Conservation (phyloP, 176 grass and related monocot genomes). For the Musa schizocarpa region DNA sequence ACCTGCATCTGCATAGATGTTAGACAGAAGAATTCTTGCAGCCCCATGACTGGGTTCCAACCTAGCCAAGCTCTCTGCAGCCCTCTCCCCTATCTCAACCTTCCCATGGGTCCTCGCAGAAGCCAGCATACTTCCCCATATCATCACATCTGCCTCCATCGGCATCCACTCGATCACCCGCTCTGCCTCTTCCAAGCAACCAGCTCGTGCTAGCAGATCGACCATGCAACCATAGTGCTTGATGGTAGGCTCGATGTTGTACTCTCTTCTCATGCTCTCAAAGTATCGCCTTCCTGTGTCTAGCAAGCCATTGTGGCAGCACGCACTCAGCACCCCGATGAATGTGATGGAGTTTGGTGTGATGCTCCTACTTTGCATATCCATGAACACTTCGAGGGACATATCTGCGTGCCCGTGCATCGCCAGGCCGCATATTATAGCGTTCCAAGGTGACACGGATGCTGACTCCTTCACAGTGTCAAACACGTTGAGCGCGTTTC, state of each 20-base stretch:
- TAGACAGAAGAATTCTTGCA: conserved; percentile 46
- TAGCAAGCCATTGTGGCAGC: conserved; percentile 56
- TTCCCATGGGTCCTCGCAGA: conserved; percentile 56
- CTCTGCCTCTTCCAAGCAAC: conserved; percentile 66
- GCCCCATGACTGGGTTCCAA: conserved; percentile 49
- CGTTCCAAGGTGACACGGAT: conserved; percentile 64
- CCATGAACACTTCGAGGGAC: conserved; percentile 44
- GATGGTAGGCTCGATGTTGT: conserved; percentile 48
- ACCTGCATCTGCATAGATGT: conserved; percentile 48
- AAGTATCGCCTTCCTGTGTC: conserved; percentile 41
- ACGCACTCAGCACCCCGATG: conserved; percentile 53
- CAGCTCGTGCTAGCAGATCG: conserved; percentile 67
- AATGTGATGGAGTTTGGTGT: conserved; percentile 64
- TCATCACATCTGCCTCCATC: conserved; percentile 60
- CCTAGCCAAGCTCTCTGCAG: conserved; percentile 43
- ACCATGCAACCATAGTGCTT: conserved; percentile 94
- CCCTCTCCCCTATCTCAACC: conserved; percentile 49
- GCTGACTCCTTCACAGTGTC: conserved; percentile 24
- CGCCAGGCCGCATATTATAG: conserved; percentile 67
- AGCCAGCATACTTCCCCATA: conserved; percentile 66
- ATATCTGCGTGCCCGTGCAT: conserved; percentile 54
- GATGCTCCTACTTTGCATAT: conserved; percentile 36
- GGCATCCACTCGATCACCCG: conserved; percentile 46
- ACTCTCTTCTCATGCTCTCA: conserved; percentile 40
- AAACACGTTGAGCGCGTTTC: conserved; percentile 42